Percentiles rank a stretch among this genome's conserved stretches.
phyloP scores from a whole-genome alignment of 208 protist species.

The Leishmania mexicana region DNA sequence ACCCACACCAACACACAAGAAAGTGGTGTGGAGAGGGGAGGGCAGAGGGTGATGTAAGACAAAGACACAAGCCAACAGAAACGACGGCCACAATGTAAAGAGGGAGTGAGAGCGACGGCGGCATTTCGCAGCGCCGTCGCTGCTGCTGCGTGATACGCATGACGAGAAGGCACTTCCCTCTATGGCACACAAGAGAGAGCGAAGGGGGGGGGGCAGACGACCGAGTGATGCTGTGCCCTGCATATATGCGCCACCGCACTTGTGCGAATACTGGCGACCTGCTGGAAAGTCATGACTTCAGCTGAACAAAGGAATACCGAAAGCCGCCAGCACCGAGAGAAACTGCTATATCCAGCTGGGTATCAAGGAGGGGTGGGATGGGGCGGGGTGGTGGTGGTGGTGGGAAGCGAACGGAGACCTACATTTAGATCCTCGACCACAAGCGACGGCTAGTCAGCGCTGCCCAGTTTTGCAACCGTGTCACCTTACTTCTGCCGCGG shows the following conservation, averaged over 20 bases:
- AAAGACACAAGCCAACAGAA: not conserved
- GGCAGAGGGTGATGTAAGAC: not conserved
- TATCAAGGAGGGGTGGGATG: not conserved
- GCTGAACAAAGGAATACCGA: not conserved
- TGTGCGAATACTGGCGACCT: not conserved
- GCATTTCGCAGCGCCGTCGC: not conserved
- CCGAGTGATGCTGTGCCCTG: not conserved
- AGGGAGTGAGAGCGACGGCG: not conserved
- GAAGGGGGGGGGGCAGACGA: not conserved
- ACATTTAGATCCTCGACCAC: not conserved
- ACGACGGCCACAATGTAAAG: not conserved
- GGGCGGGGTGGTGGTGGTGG: not conserved
- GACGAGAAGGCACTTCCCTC: not conserved
- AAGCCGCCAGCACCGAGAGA: not conserved
- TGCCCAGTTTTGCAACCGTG: constrained; percentile 5
- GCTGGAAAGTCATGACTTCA: not conserved
- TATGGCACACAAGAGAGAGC: not conserved
- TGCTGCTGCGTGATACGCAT: not conserved
- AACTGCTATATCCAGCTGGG: not conserved
- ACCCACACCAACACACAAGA: not conserved
- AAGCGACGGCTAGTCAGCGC: constrained; percentile 1
- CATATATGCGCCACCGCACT: not conserved
- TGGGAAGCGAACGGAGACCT: not conserved
- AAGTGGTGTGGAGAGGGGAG: not conserved
- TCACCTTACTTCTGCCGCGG: constrained; percentile 12